Evolutionary conservation across 164 flowering plant genomes (phyloP).

Genomic region (Protea cynaroides): DNA sequence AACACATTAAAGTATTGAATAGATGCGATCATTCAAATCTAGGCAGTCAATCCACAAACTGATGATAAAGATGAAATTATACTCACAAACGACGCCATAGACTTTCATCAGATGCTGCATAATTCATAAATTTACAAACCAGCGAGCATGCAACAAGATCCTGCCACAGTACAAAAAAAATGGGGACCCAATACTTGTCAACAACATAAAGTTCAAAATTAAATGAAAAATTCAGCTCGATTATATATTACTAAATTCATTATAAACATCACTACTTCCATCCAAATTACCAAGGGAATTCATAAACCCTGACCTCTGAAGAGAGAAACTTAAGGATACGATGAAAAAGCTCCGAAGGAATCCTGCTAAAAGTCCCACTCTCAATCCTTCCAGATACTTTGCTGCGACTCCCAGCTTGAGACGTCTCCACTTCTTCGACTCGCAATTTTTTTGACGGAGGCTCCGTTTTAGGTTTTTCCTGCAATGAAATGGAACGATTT

Average conservation of each 20-base stretch:
- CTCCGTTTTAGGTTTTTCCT: conserved; percentile 13
- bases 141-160: conserved; percentile 81
- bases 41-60: too few relatives aligned
- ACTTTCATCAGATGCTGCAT: conserved; percentile 77
- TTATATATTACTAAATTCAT: not conserved
- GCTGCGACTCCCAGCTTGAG: conserved; percentile 4
- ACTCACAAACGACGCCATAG: conserved; percentile 96
- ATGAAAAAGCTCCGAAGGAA: conserved; percentile 75
- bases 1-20: too few relatives aligned
- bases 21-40: too few relatives aligned
- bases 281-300: not conserved
- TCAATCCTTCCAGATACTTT: conserved; percentile 32
- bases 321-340: conserved; percentile 89
- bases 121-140: conserved; percentile 71
- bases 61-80: not conserved
- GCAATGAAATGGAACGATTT: not conserved
- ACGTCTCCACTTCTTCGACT: conserved; percentile 7
- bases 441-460: conserved; percentile 35
- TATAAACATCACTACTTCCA: not conserved
- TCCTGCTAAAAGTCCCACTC: conserved; percentile 54
- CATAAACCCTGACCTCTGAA: conserved; percentile 54
- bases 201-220: not conserved
- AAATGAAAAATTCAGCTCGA: not conserved
- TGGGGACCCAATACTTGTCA: not conserved
- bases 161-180: conserved; percentile 28